Evolutionary conservation across 2,329 filamentous ascomycete genomes (phyloP), one percentile per base, ranked within the genome.

Genomic region (Claviceps monticola): DNA sequence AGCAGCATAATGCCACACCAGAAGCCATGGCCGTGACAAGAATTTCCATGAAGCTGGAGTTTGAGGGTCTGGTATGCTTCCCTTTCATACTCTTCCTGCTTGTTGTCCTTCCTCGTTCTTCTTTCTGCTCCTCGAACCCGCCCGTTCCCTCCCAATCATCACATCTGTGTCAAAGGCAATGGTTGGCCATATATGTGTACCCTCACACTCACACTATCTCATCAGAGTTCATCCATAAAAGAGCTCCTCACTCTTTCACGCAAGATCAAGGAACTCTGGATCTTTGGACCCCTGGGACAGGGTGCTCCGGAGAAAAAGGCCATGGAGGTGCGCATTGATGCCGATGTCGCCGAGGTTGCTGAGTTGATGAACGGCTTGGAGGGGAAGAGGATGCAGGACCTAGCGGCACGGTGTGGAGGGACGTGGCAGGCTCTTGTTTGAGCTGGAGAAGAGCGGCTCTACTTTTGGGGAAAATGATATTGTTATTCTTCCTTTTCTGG

Each of bases 201-300:
- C 26, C 26, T 29, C 26, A 29, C 26, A 29, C 26, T 29, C 9
- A 29, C 26, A 29, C 26, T 29, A 29, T 29, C 26, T 29, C 26
- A 29, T 11, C 45, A 71, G 69, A 68, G 71, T 59, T 64, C 67
- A 1, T 70, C 68, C 19, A 64, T 73, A 58, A 73, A 72, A 51
- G 69, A 73, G 45, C 69, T 73, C 7, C 65, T 73, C 51, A 61
- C 69, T 4, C 63, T 73, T 4, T 70, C 67, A 23, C 69, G 70
- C 50, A 65, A 66, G 47, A 64, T 74, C 61, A 72, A 74, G 56
- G 65, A 75, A 60, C 64, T 73, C 48, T 69, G 72, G 72, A 59
- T 74, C 50, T 68, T 71, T 52, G 66, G 71, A 0, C 61, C 71
- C 47, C 65, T 74, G 29, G 66, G 69, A 52, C 58, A 66, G 51